Base-by-base conservation (phyloP, 2,329 filamentous ascomycete genomes). In the Fusarium beomiforme region DNA sequence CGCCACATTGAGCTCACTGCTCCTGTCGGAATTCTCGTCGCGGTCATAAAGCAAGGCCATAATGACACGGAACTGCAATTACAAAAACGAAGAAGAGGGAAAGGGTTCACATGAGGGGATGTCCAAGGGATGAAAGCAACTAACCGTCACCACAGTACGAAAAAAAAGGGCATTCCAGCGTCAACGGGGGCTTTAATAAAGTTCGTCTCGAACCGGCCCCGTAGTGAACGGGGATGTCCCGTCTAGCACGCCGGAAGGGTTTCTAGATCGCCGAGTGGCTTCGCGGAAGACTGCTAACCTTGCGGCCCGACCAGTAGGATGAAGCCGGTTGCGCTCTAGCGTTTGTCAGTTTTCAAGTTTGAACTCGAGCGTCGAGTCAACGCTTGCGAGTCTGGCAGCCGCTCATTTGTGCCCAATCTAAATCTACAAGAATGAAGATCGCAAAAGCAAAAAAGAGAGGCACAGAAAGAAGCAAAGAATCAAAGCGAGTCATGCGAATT, bases 1-100 rank as follows among this genome's bases (percentile, higher is more conserved):
- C 4, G 67, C 37, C 11, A 17, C 42, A 13, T 21, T 51, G 8
- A 70, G 55, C 41, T 70, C 67, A 11, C 12, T 21, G 43, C 61
- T 55, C 24, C 67, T 61, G 23, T 70, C 62, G 13, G 53, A 29
- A 17, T 37, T 7, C 2, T n/a, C 23, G 2, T 21, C 44, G n/a
- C 44, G 44, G n/a, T 33, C 50, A 57, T 56, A 21, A 24, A 23
- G 8, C 55, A 21, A 23, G 34, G 17, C 21, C 53, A 55, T 55
- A 13, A 19, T 49, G 12, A n/a, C 21, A 39, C 6, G 26, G 16
- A 34, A 16, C 9, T 6, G 17, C 19, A 10, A n/a, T 36, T n/a
- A n/a, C n/a, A 23, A 2, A 21, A 24, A 17, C 9, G 9, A 17
- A 19, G 23, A 29, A 16, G 13, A 26, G n/a, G n/a, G n/a, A 41